Conservation (phyloP, 371 early-diverging fungal species). For the Actinomucor elegans region DNA sequence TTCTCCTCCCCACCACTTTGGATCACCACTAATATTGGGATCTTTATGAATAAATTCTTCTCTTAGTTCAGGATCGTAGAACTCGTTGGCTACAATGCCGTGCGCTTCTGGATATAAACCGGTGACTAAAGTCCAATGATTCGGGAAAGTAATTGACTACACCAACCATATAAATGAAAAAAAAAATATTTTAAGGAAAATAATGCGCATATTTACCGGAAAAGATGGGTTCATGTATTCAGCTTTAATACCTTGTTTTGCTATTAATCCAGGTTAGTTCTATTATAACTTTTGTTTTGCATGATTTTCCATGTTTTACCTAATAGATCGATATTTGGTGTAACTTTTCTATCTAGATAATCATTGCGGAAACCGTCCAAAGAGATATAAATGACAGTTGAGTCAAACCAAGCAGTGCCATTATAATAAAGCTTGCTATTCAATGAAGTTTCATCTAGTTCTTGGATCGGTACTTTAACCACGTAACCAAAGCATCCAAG, state of each 20-base stretch:
- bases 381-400: slow-evolving; percentile 80
- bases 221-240: slow-evolving; percentile 76
- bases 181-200: background rate
- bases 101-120: slow-evolving; percentile 90
- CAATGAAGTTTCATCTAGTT: background rate
- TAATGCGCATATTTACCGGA: slow-evolving; percentile 47
- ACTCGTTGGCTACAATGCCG: slow-evolving; percentile 91
- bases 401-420: slow-evolving; percentile 66
- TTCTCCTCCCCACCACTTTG: slow-evolving; percentile 87
- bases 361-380: slow-evolving; percentile 87
- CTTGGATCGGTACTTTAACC: background rate
- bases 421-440: slow-evolving; percentile 38
- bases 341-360: slow-evolving; percentile 72
- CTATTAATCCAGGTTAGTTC: no score
- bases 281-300: no score
- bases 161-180: background rate
- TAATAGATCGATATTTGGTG: slow-evolving; percentile 64
- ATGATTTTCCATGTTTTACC: slow-evolving; percentile 44
- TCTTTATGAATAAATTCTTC: slow-evolving; percentile 76
- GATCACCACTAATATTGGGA: slow-evolving; percentile 42
- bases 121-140: slow-evolving; percentile 91
- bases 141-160: slow-evolving; percentile 83
- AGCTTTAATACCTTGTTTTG: slow-evolving; percentile 49
- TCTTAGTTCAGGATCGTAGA: slow-evolving; percentile 73
- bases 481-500: background rate